These are phyloP conservation scores for Fusarium vanettenii DNA, from an alignment of 2,329 filamentous ascomycete species.

Conservation along the genomic window DNA sequence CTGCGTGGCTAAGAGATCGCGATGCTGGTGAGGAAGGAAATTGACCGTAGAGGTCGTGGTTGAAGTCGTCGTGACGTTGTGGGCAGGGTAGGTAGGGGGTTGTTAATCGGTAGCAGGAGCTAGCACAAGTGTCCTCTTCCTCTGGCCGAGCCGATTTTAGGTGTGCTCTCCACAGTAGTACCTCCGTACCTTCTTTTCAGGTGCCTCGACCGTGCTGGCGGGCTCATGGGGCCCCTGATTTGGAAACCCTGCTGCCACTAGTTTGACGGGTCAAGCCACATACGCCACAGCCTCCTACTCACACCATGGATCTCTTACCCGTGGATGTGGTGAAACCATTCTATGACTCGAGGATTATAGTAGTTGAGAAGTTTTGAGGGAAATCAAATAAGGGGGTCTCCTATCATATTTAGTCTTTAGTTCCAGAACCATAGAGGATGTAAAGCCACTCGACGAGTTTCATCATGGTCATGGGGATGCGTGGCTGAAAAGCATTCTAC, in stretches of 20 bases:
- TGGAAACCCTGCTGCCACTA: constrained; percentile 6
- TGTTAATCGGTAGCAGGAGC: constrained; percentile 35
- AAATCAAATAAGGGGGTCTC: no score
- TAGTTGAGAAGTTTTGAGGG: not conserved
- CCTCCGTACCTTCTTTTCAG: constrained; percentile 14
- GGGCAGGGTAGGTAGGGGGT: constrained; percentile 38
- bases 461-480: not conserved
- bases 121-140: constrained; percentile 48
- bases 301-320: not conserved
- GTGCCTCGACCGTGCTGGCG: constrained; percentile 8
- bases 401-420: not conserved
- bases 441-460: not conserved
- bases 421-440: not conserved
- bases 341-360: not conserved
- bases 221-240: constrained; percentile 9
- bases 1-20: constrained; percentile 28
- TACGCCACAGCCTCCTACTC: constrained; percentile 5
- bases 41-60: constrained; percentile 36
- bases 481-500: not conserved
- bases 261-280: constrained; percentile 17
- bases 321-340: not conserved
- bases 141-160: constrained; percentile 37
- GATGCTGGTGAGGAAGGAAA: constrained; percentile 11
- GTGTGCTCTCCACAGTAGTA: constrained; percentile 41
- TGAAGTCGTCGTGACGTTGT: constrained; percentile 39